phyloP scores from a whole-genome alignment of 2,329 filamentous ascomycete genomes.

The Sporothrix luriei region DNA sequence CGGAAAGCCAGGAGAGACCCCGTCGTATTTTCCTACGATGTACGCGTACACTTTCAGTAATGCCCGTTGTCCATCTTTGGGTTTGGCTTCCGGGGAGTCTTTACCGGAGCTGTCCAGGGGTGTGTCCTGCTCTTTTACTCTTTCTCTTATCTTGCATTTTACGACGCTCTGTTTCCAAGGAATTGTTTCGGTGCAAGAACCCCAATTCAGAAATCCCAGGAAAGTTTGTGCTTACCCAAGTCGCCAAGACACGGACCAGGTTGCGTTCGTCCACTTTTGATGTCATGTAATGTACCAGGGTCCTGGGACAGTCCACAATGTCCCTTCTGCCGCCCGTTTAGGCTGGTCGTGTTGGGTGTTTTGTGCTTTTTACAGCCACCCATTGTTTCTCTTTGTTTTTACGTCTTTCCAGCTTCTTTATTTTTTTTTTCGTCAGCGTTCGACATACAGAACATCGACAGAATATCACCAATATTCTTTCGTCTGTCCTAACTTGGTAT shows the following conservation, averaged over 20 bases:
- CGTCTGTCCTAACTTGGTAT: no score
- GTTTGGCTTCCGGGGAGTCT: not conserved
- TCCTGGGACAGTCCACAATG: not conserved
- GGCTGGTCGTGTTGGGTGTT: not conserved
- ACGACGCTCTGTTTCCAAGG: not conserved
- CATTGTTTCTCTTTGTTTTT: no score
- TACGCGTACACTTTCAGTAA: not conserved
- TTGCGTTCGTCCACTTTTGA: constrained; percentile 9
- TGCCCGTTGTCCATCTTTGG: not conserved
- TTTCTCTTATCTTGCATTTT: not conserved
- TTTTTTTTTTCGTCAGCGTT: no score
- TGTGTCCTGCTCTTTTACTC: not conserved
- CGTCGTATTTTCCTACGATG: not conserved
- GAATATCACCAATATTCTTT: no score
- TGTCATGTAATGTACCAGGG: not conserved
- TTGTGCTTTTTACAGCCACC: not conserved
- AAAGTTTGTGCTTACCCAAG: not conserved
- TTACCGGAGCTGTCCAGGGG: not conserved
- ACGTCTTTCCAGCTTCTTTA: no score
- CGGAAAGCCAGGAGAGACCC: constrained; percentile 11
- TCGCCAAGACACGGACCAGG: constrained; percentile 20
- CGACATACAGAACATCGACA: no score
- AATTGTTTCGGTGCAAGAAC: constrained; percentile 12
- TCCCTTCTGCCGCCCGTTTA: not conserved
- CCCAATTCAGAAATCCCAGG: not conserved